Evolutionary conservation across 805 yeast species (phyloP), one percentile per base, ranked within the genome.

Genomic region (Candida vartiovaarae): DNA sequence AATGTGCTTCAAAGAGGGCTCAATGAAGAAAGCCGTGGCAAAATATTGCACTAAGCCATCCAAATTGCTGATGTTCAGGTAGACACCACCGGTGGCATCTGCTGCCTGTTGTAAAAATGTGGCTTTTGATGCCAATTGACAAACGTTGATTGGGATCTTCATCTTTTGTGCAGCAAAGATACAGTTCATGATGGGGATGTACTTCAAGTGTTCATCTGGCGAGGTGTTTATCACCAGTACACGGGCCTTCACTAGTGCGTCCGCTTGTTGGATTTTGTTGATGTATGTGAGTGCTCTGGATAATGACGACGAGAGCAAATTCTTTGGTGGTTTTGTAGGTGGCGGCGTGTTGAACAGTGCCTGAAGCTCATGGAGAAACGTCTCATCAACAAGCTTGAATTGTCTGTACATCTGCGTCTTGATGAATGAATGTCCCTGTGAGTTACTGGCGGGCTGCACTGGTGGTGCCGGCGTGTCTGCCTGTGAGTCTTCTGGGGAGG

Each of bases 91-190:
- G 0, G 99, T 91, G 7, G 96, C 88, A 65, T 93, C 99, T 0
- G 95, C 77, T 0, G 98, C 96, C 60, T 93, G 99, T 60, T 93
- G 98, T 47, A 93, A 66, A 59, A 89, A 91, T 3, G 95, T 84
- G 1, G 95, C 80, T 49, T 78, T 78, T 3, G 62, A 60, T 1
- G 83, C 83, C 28, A 93, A 67, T 56, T 90, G 89, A 47, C 95
- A 91, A 9, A 90, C 90, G 62, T 93, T 98, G 24, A 93, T 80
- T 3, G 96, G 84, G 15, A 90, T 78, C 54, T 80, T 82, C 84
- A 84, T 76, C 62, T 90, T 91, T 53, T 93, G 96, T 1, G 98
- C 96, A 0, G 97, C 91, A 65, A 93, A 93, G 29, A 93, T 91
- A 47, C 93, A 75, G 63, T 93, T 93, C 98, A 93, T 93, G 36